Evolutionary conservation across 345 rosid genomes (phyloP).

Genomic region (Cochlearia excelsa): DNA sequence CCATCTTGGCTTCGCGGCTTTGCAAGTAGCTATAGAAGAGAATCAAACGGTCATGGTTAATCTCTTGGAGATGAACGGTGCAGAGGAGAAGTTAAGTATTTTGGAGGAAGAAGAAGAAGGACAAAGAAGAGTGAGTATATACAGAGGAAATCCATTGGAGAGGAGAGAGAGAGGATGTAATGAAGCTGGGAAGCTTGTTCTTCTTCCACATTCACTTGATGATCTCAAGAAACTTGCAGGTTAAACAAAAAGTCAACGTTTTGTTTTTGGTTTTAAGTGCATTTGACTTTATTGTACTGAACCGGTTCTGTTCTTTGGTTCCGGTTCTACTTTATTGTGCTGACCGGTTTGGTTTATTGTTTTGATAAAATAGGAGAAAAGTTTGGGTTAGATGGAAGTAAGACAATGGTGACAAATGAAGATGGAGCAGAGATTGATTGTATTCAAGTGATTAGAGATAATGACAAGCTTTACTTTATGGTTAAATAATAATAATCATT

Average conservation of each 20-base stretch:
- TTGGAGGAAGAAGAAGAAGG: constrained; percentile 34
- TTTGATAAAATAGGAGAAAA: constrained; percentile 49
- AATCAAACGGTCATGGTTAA: constrained; percentile 62
- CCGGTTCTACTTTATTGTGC: neutral
- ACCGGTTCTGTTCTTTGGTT: neutral
- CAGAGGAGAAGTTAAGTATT: constrained; percentile 41
- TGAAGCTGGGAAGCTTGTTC: constrained; percentile 63
- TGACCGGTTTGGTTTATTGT: constrained; percentile 9
- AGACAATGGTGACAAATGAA: constrained; percentile 53
- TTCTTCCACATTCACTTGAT: constrained; percentile 62
- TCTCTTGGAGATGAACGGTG: constrained; percentile 62
- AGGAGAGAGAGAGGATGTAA: constrained; percentile 42
- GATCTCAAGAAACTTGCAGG: constrained; percentile 81
- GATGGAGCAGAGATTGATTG: constrained; percentile 81
- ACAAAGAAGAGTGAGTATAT: constrained; percentile 60
- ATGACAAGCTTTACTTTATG: constrained; percentile 70
- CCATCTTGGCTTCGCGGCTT: constrained; percentile 55
- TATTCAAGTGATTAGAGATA: constrained; percentile 80
- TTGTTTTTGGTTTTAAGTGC: neutral
- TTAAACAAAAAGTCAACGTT: constrained; percentile 18
- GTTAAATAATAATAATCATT: constrained; percentile 31
- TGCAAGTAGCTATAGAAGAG: constrained; percentile 59
- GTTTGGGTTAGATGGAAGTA: constrained; percentile 60
- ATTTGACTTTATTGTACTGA: neutral
- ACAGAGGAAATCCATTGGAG: constrained; percentile 62